A percentile compares a stretch with the other conserved stretches of the same genome.
Evolutionary conservation across 2,329 filamentous ascomycete genomes (phyloP).

Genomic region (Thelonectria rubi): DNA sequence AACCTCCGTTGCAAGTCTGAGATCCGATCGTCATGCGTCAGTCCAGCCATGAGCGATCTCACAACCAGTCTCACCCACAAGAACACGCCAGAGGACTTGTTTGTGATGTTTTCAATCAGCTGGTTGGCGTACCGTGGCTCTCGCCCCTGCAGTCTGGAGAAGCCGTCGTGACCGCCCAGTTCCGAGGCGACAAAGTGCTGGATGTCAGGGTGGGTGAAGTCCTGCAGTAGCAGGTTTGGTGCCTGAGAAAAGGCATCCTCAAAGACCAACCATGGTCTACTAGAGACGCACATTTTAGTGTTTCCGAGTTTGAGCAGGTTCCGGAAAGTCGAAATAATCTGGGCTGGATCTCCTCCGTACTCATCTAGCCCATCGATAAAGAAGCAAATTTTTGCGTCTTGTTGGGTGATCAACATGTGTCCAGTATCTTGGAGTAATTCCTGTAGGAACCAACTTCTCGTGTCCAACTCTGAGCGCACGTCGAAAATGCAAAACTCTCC

Average conservation of each 20-base stretch:
- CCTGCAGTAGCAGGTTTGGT: not conserved
- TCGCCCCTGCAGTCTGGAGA: not conserved
- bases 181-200: not conserved
- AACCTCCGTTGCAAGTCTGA: constrained; percentile 4
- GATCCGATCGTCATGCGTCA: not conserved
- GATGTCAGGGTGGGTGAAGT: not conserved
- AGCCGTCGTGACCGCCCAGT: not conserved
- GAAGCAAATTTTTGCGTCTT: too few relatives aligned
- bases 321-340: not conserved
- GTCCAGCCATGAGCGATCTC: not conserved
- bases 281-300: constrained; percentile 5
- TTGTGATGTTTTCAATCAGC: not conserved
- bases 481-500: not conserved
- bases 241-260: not conserved
- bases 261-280: constrained; percentile 3
- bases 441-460: too few relatives aligned
- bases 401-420: too few relatives aligned
- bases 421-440: too few relatives aligned
- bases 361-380: constrained; percentile 1
- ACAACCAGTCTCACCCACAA: constrained; percentile 1
- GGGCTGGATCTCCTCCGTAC: not conserved
- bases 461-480: too few relatives aligned
- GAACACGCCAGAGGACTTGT: constrained; percentile 1
- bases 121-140: not conserved
- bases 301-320: not conserved